These are phyloP conservation scores for Phytophthora hibernalis DNA, from an alignment of 352 stramenopile genomes.

Conservation along the genomic window DNA sequence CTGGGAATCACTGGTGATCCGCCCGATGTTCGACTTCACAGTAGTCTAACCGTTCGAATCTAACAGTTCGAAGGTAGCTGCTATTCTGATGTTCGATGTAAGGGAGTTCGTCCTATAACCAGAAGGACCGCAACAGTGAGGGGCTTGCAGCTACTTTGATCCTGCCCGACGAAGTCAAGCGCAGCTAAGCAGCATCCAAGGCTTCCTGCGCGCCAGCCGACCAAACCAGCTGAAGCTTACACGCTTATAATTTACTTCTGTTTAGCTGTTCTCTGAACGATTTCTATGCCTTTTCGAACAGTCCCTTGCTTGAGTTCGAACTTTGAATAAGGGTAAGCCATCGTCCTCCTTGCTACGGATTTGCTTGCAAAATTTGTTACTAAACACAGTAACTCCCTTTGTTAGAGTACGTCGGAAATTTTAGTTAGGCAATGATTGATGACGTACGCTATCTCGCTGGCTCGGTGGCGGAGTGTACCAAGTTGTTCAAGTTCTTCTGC, in stretches of 20 bases:
- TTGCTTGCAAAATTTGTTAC: slow-evolving; percentile 11
- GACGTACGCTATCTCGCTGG: slow-evolving; percentile 27
- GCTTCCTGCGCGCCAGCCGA: slow-evolving; percentile 16
- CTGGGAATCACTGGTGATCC: slow-evolving; percentile 86
- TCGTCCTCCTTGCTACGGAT: not conserved
- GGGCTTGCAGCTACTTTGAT: slow-evolving; percentile 15
- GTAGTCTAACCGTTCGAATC: slow-evolving; percentile 26
- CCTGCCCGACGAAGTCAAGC: not conserved
- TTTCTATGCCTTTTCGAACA: slow-evolving; percentile 1
- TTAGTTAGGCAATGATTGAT: not conserved
- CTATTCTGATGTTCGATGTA: slow-evolving; percentile 20
- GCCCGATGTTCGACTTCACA: slow-evolving; percentile 80
- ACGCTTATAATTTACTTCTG: slow-evolving; percentile 48
- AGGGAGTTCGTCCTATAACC: slow-evolving; percentile 24
- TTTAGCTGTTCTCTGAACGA: slow-evolving; percentile 23
- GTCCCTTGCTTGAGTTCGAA: not conserved
- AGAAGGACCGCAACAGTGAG: slow-evolving; percentile 18
- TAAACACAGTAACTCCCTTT: not conserved
- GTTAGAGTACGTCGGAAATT: not conserved
- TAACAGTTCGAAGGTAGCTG: slow-evolving; percentile 25
- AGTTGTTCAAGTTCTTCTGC: slow-evolving; percentile 42
- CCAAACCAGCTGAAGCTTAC: slow-evolving; percentile 19
- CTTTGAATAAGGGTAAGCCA: slow-evolving; percentile 17
- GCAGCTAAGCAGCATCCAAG: slow-evolving; percentile 25
- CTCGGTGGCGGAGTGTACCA: slow-evolving; percentile 15